Evolutionary conservation across 768 basidiomycete genomes (phyloP).

Genomic region (Trametes elegans): DNA sequence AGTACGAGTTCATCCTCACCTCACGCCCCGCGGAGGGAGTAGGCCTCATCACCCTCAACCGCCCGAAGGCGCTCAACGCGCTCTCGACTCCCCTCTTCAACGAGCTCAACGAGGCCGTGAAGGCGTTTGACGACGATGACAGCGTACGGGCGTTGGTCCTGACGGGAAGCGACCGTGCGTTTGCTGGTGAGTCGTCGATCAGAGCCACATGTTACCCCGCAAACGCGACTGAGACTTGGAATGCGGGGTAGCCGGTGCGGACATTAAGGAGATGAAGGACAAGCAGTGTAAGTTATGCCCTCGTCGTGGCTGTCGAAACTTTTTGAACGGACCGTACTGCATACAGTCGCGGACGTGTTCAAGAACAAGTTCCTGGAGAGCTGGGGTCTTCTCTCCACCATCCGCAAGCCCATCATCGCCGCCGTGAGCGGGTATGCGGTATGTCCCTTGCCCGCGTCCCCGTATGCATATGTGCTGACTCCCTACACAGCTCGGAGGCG

Average conservation of each 20-base stretch:
- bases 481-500: constrained; percentile 79
- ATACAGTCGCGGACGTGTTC: constrained; percentile 82
- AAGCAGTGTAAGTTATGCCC: constrained; percentile 67
- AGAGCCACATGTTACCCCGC: too few species aligned
- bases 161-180: constrained; percentile 90
- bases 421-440: constrained; percentile 95
- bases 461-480: not conserved
- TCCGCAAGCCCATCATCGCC: constrained; percentile 93
- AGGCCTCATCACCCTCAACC: constrained; percentile 82
- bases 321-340: constrained; percentile 25
- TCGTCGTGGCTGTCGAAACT: not conserved
- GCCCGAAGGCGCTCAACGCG: constrained; percentile 90
- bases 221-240: not conserved
- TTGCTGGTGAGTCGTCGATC: constrained; percentile 66
- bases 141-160: constrained; percentile 82
- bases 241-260: constrained; percentile 73
- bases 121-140: constrained; percentile 67
- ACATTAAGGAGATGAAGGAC: constrained; percentile 99
- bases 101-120: constrained; percentile 79
- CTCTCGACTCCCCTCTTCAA: constrained; percentile 75
- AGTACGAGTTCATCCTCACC: constrained; percentile 67
- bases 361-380: constrained; percentile 79
- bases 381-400: constrained; percentile 70
- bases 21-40: constrained; percentile 68
- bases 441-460: constrained; percentile 31